Conservation (phyloP, 805 yeast genomes). For the Millerozyma miso region DNA sequence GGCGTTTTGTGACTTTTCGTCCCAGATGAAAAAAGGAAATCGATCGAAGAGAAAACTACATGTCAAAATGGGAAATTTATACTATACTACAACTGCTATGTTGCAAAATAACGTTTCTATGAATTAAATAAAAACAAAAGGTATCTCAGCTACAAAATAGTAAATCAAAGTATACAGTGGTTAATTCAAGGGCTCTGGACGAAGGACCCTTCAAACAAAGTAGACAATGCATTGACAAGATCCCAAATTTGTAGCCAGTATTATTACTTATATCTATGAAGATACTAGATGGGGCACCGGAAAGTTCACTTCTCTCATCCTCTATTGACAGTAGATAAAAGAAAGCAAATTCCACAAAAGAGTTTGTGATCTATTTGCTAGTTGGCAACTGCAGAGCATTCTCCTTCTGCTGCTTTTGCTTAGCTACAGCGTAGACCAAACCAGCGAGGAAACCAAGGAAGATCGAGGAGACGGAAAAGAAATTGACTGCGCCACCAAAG, state of each 20-base stretch:
- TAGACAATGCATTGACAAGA: neutral
- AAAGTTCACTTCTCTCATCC: no score
- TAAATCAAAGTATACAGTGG: neutral
- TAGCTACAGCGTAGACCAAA: conserved; percentile 91
- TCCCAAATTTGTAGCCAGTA: neutral
- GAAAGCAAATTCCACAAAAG: no score
- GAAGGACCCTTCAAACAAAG: no score
- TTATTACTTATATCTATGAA: neutral
- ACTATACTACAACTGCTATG: no score
- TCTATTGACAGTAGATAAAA: no score
- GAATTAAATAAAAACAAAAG: neutral
- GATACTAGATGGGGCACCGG: no score
- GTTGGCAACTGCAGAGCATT: conserved; percentile 29
- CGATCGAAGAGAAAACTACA: no score
- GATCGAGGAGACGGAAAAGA: conserved; percentile 86
- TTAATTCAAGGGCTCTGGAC: no score
- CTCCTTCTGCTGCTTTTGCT: conserved; percentile 75
- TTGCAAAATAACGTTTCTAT: neutral
- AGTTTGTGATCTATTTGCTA: conserved; percentile 1
- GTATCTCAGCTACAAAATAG: neutral
- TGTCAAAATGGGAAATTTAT: no score
- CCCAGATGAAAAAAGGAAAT: no score
- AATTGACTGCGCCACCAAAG: conserved; percentile 93
- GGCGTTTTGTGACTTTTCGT: neutral
- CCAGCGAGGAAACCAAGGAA: conserved; percentile 94